Evolutionary conservation across 305 asterid genomes (phyloP).

Genomic region (Solanum aculeatissimum): DNA sequence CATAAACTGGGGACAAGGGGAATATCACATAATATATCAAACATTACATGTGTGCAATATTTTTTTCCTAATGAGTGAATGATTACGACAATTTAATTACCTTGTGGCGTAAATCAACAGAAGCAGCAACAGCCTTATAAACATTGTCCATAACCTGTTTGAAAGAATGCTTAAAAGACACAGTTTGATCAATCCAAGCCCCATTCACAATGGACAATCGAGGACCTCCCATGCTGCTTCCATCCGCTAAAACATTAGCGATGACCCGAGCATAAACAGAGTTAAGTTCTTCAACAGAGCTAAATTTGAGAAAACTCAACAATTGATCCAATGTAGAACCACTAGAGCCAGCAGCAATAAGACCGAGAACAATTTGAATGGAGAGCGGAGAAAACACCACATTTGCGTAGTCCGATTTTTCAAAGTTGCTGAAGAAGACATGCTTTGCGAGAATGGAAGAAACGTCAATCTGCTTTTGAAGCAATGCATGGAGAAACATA

Average conservation of each 20-base stretch:
- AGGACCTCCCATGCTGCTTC: constrained; percentile 50
- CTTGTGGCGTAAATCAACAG: constrained; percentile 48
- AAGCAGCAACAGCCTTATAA: constrained; percentile 40
- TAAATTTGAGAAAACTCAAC: constrained; percentile 29
- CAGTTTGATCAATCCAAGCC: constrained; percentile 51
- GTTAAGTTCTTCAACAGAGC: constrained; percentile 29
- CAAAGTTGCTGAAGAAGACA: constrained; percentile 21
- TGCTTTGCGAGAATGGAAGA: constrained; percentile 32
- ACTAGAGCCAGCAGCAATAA: constrained; percentile 44
- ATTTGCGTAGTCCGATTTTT: constrained; percentile 9
- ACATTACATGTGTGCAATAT: not conserved
- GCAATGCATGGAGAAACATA: constrained; percentile 33
- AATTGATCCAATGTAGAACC: constrained; percentile 47
- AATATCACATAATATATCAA: not conserved
- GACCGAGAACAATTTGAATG: constrained; percentile 40
- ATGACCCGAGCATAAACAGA: constrained; percentile 33
- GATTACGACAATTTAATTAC: constrained; percentile 5
- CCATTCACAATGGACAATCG: constrained; percentile 49
- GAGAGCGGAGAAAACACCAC: constrained; percentile 56
- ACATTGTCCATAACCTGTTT: constrained; percentile 25
- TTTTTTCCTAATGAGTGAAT: not conserved
- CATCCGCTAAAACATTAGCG: constrained; percentile 32
- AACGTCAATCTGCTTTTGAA: constrained; percentile 36
- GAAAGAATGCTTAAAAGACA: constrained; percentile 33
- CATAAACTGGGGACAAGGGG: not conserved